Evolutionary conservation across 495 filamentous ascomycete species (phyloP).

Genomic region (Aspergillus incahuasiensis): DNA sequence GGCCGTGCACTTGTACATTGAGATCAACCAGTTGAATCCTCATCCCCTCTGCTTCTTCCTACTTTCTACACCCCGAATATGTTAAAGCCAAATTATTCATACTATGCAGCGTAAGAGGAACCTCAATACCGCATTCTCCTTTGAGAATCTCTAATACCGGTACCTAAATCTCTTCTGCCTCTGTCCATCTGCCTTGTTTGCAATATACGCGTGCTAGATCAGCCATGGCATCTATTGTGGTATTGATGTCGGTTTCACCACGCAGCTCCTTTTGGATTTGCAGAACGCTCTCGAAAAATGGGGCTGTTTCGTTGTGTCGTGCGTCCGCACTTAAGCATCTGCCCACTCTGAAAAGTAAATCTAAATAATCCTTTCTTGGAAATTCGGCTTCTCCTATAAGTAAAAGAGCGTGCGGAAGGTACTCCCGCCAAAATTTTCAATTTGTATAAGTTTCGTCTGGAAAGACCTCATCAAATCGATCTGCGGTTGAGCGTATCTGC

Average conservation of each 20-base stretch:
- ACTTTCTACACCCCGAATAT: background rate
- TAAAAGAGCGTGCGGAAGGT: conserved; percentile 1
- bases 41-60: conserved; percentile 8
- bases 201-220: background rate
- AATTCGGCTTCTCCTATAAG: background rate
- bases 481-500: background rate
- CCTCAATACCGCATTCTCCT: background rate
- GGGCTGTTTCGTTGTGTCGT: background rate
- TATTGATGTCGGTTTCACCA: background rate
- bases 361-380: background rate
- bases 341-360: background rate
- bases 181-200: background rate
- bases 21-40: background rate
- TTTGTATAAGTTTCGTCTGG: background rate
- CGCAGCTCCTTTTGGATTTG: background rate
- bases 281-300: background rate
- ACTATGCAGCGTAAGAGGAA: background rate
- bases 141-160: background rate
- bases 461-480: background rate
- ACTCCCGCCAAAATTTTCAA: conserved; percentile 1
- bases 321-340: background rate
- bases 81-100: background rate
- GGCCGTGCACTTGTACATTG: background rate
- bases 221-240: background rate
- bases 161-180: background rate